These are phyloP conservation scores for Bjerkandera adusta DNA, from an alignment of 1,284 basidiomycete genomes.

Conservation along the genomic window DNA sequence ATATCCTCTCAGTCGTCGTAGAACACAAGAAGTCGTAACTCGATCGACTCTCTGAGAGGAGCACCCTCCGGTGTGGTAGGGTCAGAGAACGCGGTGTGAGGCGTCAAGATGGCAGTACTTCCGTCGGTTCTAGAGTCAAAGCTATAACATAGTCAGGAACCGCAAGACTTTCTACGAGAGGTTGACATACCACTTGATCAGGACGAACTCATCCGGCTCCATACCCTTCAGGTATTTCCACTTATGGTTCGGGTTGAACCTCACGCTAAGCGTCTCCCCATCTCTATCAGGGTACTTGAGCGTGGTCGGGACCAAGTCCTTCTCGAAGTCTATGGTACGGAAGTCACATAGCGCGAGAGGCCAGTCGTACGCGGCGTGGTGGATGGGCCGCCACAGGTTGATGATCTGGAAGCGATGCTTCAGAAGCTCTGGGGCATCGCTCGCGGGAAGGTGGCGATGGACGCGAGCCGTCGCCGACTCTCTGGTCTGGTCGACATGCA, in stretches of 20 bases:
- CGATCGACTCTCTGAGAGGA: constrained; percentile 55
- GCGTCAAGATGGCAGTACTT: constrained; percentile 50
- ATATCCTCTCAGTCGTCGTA: constrained; percentile 43
- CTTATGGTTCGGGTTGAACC: constrained; percentile 48
- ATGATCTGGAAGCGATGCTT: constrained; percentile 61
- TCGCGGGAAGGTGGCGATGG: constrained; percentile 47
- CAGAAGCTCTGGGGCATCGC: constrained; percentile 43
- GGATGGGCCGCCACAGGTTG: constrained; percentile 72
- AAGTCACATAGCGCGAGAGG: constrained; percentile 66
- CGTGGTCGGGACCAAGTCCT: constrained; percentile 49
- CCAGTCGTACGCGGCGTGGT: constrained; percentile 49
- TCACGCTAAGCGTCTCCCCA: constrained; percentile 58
- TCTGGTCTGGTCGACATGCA: constrained; percentile 56
- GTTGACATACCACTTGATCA: constrained; percentile 63
- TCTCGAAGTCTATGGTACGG: constrained; percentile 45
- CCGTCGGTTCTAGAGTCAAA: constrained; percentile 54
- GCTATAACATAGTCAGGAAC: constrained; percentile 26
- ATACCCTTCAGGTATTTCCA: constrained; percentile 69
- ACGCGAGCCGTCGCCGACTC: constrained; percentile 47
- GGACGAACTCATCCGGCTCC: constrained; percentile 58
- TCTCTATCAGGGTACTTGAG: constrained; percentile 51
- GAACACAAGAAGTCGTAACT: constrained; percentile 58
- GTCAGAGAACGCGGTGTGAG: constrained; percentile 60
- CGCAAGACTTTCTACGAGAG: neutral
- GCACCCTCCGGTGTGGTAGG: constrained; percentile 50